These are phyloP conservation scores for Centaurea solstitialis DNA, from an alignment of 129 eudicot genomes.

Conservation along the genomic window DNA sequence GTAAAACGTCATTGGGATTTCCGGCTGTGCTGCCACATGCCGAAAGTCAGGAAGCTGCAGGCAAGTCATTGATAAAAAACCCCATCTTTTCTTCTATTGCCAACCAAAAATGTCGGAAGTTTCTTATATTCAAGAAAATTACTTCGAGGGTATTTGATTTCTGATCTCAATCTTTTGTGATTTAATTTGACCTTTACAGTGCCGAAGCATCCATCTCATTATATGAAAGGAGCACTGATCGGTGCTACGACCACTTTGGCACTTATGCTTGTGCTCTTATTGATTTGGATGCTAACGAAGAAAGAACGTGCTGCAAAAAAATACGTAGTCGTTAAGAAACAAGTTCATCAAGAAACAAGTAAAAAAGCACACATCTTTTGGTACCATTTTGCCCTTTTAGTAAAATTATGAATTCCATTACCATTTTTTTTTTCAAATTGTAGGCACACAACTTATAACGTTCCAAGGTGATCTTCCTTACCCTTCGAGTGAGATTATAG, in stretches of 20 bases:
- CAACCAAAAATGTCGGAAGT: neutral
- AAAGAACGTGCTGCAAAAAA: slow-evolving; percentile 85
- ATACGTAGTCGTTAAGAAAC: slow-evolving; percentile 88
- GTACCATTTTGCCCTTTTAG: neutral
- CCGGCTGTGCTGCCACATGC: slow-evolving; percentile 97
- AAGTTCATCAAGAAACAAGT: slow-evolving; percentile 81
- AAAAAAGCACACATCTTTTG: neutral
- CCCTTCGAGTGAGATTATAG: slow-evolving; percentile 85
- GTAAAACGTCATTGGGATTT: slow-evolving; percentile 89
- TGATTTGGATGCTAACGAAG: slow-evolving; percentile 70
- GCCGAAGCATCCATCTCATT: slow-evolving; percentile 74
- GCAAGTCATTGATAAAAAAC: slow-evolving; percentile 31
- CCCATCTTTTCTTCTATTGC: neutral
- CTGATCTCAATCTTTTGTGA: neutral
- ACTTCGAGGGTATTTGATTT: neutral
- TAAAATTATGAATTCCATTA: neutral
- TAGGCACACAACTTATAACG: slow-evolving; percentile 88
- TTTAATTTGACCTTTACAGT: slow-evolving; percentile 42
- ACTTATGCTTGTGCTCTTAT: slow-evolving; percentile 53
- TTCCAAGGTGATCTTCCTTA: slow-evolving; percentile 98
- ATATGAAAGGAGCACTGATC: slow-evolving; percentile 58
- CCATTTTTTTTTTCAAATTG: neutral
- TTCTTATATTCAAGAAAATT: neutral
- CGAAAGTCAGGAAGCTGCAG: slow-evolving; percentile 81
- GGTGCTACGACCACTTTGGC: slow-evolving; percentile 54